Evolutionary conservation across 140 eudicot genomes (phyloP).

Genomic region (Bidens hawaiensis): DNA sequence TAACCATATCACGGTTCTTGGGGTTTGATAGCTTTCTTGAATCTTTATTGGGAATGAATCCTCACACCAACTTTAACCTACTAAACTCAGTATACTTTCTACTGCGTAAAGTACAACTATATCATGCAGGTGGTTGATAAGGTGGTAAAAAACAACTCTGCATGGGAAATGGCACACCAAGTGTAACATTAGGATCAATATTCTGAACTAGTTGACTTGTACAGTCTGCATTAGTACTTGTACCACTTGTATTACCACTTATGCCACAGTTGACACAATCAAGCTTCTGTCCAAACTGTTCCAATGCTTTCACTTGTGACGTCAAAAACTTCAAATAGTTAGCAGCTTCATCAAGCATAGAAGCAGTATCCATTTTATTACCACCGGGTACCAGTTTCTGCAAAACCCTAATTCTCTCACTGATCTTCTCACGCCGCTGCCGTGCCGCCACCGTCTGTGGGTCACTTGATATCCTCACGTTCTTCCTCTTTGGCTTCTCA

Average conservation of each 20-base stretch:
- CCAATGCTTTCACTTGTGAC: constrained; percentile 79
- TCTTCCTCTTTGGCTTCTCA: constrained; percentile 78
- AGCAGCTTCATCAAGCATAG: constrained; percentile 98
- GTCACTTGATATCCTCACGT: constrained; percentile 73
- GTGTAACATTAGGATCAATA: constrained; percentile 16
- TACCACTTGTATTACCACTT: too few species aligned
- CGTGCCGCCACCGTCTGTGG: constrained; percentile 98
- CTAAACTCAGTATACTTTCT: background rate
- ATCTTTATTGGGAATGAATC: constrained; percentile 12
- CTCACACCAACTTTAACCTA: constrained; percentile 13
- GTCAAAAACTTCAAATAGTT: constrained; percentile 81
- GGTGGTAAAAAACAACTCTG: constrained; percentile 41
- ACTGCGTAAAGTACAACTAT: constrained; percentile 19
- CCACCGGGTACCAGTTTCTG: constrained; percentile 93
- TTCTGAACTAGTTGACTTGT: constrained; percentile 13
- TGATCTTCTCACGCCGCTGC: constrained; percentile 83
- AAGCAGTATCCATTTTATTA: constrained; percentile 90
- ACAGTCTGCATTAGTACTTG: constrained; percentile 16
- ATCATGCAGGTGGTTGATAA: constrained; percentile 28
- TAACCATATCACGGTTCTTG: constrained; percentile 33
- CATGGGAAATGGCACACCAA: constrained; percentile 62
- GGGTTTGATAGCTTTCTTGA: constrained; percentile 22
- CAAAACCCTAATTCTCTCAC: constrained; percentile 80
- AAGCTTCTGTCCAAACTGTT: constrained; percentile 52
- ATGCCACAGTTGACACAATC: constrained; percentile 18